These are phyloP conservation scores for Encephalitozoon intestinalis DNA, from an alignment of 371 early-diverging fungal species.

Conservation along the genomic window DNA sequence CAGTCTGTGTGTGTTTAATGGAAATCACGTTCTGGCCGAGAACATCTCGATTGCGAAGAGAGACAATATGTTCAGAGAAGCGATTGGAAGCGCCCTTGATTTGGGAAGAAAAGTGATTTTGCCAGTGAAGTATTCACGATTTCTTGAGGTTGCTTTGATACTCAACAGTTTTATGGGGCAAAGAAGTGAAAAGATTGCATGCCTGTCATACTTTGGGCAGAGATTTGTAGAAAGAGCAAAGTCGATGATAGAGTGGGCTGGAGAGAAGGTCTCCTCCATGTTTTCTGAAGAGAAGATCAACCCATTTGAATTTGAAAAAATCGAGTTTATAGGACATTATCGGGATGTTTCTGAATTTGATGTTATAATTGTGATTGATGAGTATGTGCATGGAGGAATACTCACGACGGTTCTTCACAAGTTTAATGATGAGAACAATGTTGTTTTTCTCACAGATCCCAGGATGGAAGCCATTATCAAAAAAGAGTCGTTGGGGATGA, in stretches of 20 bases:
- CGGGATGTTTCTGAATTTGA: slow-evolving; percentile 23
- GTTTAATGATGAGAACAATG: slow-evolving; percentile 33
- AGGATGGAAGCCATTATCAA: slow-evolving; percentile 26
- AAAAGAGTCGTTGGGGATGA: slow-evolving; percentile 14
- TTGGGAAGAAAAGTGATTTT: slow-evolving; percentile 74
- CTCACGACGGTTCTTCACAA: slow-evolving; percentile 39
- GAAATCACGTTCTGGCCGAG: slow-evolving; percentile 66
- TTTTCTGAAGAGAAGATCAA: slow-evolving; percentile 55
- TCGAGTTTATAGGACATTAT: slow-evolving; percentile 39
- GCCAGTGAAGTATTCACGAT: slow-evolving; percentile 73
- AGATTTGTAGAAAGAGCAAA: slow-evolving; percentile 56
- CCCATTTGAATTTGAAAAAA: slow-evolving; percentile 52
- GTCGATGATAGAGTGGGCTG: slow-evolving; percentile 61
- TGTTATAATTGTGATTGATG: slow-evolving; percentile 47
- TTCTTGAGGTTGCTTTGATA: slow-evolving; percentile 77
- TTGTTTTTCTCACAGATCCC: slow-evolving; percentile 34
- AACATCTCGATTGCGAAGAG: slow-evolving; percentile 44
- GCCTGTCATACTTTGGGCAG: slow-evolving; percentile 38
- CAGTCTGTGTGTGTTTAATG: slow-evolving; percentile 69
- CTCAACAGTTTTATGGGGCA: slow-evolving; percentile 59
- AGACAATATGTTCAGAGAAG: slow-evolving; percentile 45
- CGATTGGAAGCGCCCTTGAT: slow-evolving; percentile 63
- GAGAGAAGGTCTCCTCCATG: slow-evolving; percentile 36
- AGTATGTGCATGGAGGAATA: slow-evolving; percentile 34
- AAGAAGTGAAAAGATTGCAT: slow-evolving; percentile 61